These are phyloP conservation scores for Bruguiera parviflora DNA, from an alignment of 345 rosid genomes.

Conservation along the genomic window DNA sequence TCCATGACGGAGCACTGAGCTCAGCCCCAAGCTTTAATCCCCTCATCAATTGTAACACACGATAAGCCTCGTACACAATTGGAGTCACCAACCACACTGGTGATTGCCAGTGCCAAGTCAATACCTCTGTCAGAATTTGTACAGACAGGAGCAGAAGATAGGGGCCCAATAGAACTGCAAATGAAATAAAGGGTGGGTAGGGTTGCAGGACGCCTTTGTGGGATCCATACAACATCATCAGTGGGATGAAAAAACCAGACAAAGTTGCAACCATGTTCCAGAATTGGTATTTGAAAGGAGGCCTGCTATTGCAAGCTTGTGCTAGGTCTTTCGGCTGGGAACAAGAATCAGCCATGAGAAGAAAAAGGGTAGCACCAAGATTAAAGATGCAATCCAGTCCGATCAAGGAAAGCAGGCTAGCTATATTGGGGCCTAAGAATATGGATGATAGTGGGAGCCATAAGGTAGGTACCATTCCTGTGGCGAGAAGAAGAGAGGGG, in stretches of 20 bases:
- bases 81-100: constrained; percentile 94
- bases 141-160: constrained; percentile 76
- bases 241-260: constrained; percentile 61
- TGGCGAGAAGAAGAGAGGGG: constrained; percentile 72
- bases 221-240: constrained; percentile 51
- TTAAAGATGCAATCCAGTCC: constrained; percentile 91
- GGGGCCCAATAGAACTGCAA: constrained; percentile 67
- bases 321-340: constrained; percentile 47
- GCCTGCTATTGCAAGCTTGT: constrained; percentile 45
- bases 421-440: constrained; percentile 78
- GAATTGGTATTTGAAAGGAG: constrained; percentile 75
- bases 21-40: constrained; percentile 76
- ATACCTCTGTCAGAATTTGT: constrained; percentile 75
- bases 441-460: constrained; percentile 89
- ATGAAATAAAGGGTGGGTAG: constrained; percentile 55
- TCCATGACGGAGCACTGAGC: constrained; percentile 72
- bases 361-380: constrained; percentile 75
- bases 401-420: constrained; percentile 79
- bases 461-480: constrained; percentile 83
- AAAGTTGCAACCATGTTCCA: constrained; percentile 66
- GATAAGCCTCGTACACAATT: constrained; percentile 78
- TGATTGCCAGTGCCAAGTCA: constrained; percentile 93
- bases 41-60: constrained; percentile 80
- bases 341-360: constrained; percentile 85
- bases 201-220: constrained; percentile 69